Base-by-base conservation (phyloP, 169 alveolate species). In the Eimeria brunetti region DNA sequence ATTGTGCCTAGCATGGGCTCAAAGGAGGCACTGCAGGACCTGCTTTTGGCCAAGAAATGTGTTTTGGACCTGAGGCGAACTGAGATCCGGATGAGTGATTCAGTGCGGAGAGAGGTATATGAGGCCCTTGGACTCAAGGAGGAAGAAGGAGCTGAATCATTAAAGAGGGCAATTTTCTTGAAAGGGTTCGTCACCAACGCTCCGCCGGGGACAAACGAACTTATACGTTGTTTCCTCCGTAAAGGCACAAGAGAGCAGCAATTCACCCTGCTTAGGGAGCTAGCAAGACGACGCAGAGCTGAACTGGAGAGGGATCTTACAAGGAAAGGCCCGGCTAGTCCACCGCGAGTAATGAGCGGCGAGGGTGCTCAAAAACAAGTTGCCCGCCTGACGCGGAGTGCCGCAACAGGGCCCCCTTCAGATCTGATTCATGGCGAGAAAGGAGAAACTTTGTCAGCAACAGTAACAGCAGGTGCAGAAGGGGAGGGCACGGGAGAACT, bases 61-160 rank as follows among this genome's bases (percentile, higher is more conserved):
- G 56, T 36, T 9, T 69, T 85, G 44, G 91, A 85, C 20, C 44
- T 85, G 56, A 11, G 91, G 22, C 67, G 49, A 36, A 53, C 91
- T 9, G 91, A 85, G 91, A 56, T 85, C n/a, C 91, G 91, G 20
- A 85, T 85, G 91, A 58, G 60, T 16, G 91, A 85, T 30, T 22
- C 67, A 27, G 60, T 85, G 80, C 18, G 60, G 46, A 22, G 49
- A 33, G 91, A 85, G 78, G 91, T 85, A 9, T 85, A 30, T 38
- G 62, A 60, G 91, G 91, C 91, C 33, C 58, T 85, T 30, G 91
- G 91, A 60, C 16, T 85, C 36, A 30, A 58, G 56, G 56, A 56
- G 38, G 49, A 24, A 27, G 78, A 36, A 30, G 46, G 27, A 56
- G 44, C 8, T 27, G 80, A 58, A 0, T 6, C 49, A 12, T 2